Evolutionary conservation across 164 flowering plant genomes (phyloP).

Genomic region (Stephania yunnanensis): DNA sequence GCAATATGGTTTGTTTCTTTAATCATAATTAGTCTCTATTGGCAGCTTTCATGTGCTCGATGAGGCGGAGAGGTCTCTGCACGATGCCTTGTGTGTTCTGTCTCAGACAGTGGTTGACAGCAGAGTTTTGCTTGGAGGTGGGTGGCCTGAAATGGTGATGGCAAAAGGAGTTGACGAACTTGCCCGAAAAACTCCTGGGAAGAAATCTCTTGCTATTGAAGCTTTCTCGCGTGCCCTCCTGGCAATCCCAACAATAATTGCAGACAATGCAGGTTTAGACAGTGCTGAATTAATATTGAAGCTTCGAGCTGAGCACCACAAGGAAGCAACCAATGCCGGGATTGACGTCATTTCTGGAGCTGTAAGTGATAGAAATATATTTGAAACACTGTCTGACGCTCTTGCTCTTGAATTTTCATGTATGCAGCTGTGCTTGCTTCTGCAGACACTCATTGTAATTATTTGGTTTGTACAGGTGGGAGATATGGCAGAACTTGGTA

Average conservation of each 20-base stretch:
- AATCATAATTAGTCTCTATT: not conserved
- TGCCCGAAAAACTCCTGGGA: slow-evolving; percentile 93
- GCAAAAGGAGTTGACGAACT: slow-evolving; percentile 89
- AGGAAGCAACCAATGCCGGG: slow-evolving; percentile 71
- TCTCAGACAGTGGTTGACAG: slow-evolving; percentile 95
- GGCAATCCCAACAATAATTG: slow-evolving; percentile 87
- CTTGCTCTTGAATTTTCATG: not conserved
- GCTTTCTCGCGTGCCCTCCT: slow-evolving; percentile 85
- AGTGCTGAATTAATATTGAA: slow-evolving; percentile 88
- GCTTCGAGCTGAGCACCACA: slow-evolving; percentile 97
- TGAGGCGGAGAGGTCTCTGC: slow-evolving; percentile 95
- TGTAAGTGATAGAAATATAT: slow-evolving; percentile 38
- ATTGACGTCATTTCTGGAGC: slow-evolving; percentile 92
- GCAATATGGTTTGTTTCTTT: not conserved
- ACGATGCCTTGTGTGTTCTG: slow-evolving; percentile 94
- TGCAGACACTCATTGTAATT: not conserved
- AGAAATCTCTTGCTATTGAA: slow-evolving; percentile 92
- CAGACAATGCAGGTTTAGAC: slow-evolving; percentile 98
- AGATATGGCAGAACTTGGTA: slow-evolving; percentile 80
- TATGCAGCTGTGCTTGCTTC: not conserved
- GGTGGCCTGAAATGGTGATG: slow-evolving; percentile 99
- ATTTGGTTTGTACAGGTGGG: slow-evolving; percentile 53
- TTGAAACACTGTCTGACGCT: not conserved
- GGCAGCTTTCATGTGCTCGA: slow-evolving; percentile 88
- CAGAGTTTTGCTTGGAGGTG: slow-evolving; percentile 92